phyloP scores from a whole-genome alignment of 805 yeast genomes.

The Candida silvicultrix region DNA sequence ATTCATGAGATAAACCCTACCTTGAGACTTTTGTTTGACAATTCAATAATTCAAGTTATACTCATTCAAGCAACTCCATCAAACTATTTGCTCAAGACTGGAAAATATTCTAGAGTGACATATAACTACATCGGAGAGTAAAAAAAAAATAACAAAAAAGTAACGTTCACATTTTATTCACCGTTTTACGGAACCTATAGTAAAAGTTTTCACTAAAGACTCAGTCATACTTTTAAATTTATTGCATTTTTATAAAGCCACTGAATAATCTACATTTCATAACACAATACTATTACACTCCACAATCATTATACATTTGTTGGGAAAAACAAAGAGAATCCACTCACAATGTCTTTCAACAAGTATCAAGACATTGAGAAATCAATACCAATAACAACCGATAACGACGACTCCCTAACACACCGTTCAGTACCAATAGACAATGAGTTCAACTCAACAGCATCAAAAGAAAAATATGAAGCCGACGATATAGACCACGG shows the following conservation, averaged over 20 bases:
- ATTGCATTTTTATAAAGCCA: background rate
- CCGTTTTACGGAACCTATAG: background rate
- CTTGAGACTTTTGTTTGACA: no score
- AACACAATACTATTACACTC: no score
- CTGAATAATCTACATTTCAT: background rate
- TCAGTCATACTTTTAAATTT: background rate
- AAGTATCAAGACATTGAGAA: background rate
- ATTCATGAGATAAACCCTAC: no score
- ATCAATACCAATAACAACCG: background rate
- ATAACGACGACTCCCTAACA: background rate
- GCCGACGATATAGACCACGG: constrained; percentile 20
- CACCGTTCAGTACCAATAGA: background rate
- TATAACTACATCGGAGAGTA: no score
- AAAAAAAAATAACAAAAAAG: no score
- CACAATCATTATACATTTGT: no score
- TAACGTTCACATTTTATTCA: background rate
- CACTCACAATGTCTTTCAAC: background rate
- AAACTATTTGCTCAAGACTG: no score
- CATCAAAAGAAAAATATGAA: constrained; percentile 2
- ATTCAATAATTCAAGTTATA: no score
- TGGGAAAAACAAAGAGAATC: no score
- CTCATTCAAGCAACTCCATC: no score
- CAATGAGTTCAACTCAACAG: background rate
- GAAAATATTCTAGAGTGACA: no score
- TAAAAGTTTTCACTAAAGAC: no score